Conservation (phyloP, 352 stramenopile genomes). For the Phytopythium cucurbitacearum region DNA sequence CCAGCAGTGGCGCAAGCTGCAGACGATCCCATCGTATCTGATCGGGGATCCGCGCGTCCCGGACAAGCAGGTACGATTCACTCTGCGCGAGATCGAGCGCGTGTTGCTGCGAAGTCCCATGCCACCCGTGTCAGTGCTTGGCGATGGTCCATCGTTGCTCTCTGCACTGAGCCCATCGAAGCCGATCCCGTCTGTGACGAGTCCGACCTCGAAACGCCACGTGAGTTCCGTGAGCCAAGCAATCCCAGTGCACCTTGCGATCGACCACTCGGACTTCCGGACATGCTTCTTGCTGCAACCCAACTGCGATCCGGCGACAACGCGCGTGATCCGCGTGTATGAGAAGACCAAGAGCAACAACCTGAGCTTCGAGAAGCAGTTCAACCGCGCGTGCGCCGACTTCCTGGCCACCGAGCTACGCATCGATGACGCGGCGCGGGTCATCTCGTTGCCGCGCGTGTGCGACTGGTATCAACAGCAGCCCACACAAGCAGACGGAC, state of each 20-base stretch:
- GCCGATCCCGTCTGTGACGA: neutral
- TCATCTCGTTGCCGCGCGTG: slow-evolving; percentile 51
- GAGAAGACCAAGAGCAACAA: slow-evolving; percentile 9
- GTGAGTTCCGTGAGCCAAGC: slow-evolving; percentile 15
- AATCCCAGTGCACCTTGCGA: slow-evolving; percentile 29
- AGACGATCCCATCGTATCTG: slow-evolving; percentile 44
- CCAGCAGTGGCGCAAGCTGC: slow-evolving; percentile 75
- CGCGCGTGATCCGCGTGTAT: slow-evolving; percentile 67
- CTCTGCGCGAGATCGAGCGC: slow-evolving; percentile 84
- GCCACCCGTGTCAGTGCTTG: neutral
- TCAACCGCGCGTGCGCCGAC: slow-evolving; percentile 48
- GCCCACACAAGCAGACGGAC: slow-evolving; percentile 2
- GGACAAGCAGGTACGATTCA: slow-evolving; percentile 30
- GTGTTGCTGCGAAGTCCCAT: slow-evolving; percentile 67
- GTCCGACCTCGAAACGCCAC: slow-evolving; percentile 3
- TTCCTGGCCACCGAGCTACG: slow-evolving; percentile 40
- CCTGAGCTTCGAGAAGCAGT: slow-evolving; percentile 56
- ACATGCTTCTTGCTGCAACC: slow-evolving; percentile 85
- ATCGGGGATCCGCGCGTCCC: slow-evolving; percentile 15
- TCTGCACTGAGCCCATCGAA: slow-evolving; percentile 11
- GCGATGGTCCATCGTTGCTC: slow-evolving; percentile 12
- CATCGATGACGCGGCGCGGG: slow-evolving; percentile 27
- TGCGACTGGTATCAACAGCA: slow-evolving; percentile 59
- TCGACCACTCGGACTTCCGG: slow-evolving; percentile 61
- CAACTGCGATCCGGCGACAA: slow-evolving; percentile 30